Base-by-base conservation (phyloP, 495 filamentous ascomycete genomes). In the Neurospora sp. region DNA sequence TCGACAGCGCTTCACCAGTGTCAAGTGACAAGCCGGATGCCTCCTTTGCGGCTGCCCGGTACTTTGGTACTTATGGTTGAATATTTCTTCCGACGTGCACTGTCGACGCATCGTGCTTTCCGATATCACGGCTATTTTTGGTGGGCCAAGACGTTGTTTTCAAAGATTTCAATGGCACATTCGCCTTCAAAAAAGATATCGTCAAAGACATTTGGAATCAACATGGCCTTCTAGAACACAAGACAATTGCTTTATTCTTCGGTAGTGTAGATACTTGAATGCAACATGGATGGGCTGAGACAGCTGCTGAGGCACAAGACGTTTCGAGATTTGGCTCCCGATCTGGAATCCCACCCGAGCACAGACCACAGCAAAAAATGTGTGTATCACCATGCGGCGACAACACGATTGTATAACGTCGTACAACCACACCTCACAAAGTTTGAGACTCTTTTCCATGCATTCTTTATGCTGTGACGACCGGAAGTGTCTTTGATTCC, bases 1-100 rank as follows among this genome's bases (percentile, higher is more conserved):
- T 69, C 70, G 65, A 72, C 78, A 71, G 76, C 77, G 75, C 76
- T 76, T 79, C 75, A 75, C 72, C 72, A 73, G 72, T 70, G 77
- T 74, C 73, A 69, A 78, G 78, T 77, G 75, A 79, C 78, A 69
- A 73, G 27, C 40, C 44, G 48, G 71, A 61, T 31, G 65, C 72
- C 46, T 69, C 42, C 68, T 41, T 39, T 41, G 39, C 53, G 12
- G 53, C 35, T 18, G 27, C 1, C 53, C 27, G 53, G 53, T 65
- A 65, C 53, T 31, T 35, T 61, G 3, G 35, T 35, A 35, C 35
- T 6, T 27, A 5, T 53, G 53, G 48, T 65, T 65, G 53, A 65
- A 65, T 65, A 16, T 18, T 35, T 65, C 27, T 35, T 65, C 53
- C 53, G 53, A 27, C 18, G 53, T 6, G 53, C 12, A 65, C 48